A percentile compares a stretch with the other conserved stretches of the same genome.
Evolutionary conservation across 1,139 yeast species (phyloP).

Genomic region (Eremothecium coryli): DNA sequence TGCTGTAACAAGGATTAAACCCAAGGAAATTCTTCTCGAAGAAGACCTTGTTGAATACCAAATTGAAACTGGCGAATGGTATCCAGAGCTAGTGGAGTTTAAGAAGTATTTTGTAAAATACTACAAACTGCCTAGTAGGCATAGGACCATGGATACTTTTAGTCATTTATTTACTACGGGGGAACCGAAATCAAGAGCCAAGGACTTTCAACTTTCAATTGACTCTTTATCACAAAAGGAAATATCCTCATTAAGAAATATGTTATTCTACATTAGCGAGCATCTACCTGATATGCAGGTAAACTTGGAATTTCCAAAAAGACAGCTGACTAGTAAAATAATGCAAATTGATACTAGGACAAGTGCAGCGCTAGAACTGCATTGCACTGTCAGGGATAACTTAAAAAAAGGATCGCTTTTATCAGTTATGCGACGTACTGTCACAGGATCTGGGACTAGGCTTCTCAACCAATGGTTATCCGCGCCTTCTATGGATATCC

Average conservation of each 20-base stretch:
- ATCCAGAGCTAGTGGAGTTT: constrained; percentile 50
- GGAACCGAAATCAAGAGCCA: constrained; percentile 18
- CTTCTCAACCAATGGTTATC: constrained; percentile 71
- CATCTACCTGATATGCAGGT: constrained; percentile 46
- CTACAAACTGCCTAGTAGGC: constrained; percentile 35
- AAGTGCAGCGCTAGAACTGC: constrained; percentile 69
- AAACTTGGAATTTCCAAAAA: constrained; percentile 44
- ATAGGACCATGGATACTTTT: constrained; percentile 30
- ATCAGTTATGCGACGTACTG: constrained; percentile 59
- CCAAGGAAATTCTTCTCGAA: constrained; percentile 33
- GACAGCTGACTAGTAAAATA: constrained; percentile 40
- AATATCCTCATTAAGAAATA: constrained; percentile 44
- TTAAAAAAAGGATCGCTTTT: constrained; percentile 61
- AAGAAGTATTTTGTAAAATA: constrained; percentile 52
- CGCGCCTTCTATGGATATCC: constrained; percentile 60
- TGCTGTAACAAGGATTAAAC: constrained; percentile 32
- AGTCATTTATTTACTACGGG: constrained; percentile 26
- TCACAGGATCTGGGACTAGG: constrained; percentile 75
- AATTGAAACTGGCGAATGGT: constrained; percentile 44
- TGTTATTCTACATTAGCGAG: constrained; percentile 48
- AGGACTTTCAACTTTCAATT: constrained; percentile 22
- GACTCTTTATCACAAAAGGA: constrained; percentile 36
- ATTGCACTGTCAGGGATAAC: constrained; percentile 47
- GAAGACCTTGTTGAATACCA: constrained; percentile 25
- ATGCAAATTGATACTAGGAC: constrained; percentile 82